Conservation (phyloP, 2,329 filamentous ascomycete genomes). For the Cercospora berteroae region DNA sequence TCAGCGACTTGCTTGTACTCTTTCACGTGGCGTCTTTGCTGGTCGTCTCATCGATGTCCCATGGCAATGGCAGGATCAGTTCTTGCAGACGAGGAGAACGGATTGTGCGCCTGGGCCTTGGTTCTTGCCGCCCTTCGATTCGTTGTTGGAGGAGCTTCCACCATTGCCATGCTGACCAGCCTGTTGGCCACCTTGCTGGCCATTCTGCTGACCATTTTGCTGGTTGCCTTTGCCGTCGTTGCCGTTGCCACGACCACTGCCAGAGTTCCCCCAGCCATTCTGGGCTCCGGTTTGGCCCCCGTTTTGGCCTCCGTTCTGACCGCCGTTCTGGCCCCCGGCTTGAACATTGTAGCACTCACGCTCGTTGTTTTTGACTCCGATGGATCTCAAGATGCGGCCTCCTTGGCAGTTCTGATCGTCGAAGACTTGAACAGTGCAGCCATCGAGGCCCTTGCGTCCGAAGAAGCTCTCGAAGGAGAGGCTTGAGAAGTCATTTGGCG, state of each 20-base stretch:
- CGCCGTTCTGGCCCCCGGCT: neutral
- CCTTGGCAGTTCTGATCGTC: constrained; percentile 9
- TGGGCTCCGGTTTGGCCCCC: neutral
- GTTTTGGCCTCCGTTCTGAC: neutral
- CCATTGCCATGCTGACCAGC: neutral
- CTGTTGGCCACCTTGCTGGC: neutral
- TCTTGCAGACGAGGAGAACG: constrained; percentile 24
- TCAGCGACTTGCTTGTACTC: neutral
- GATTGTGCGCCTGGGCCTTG: constrained; percentile 62
- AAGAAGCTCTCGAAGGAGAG: constrained; percentile 14
- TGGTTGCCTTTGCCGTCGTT: neutral
- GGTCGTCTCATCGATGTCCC: neutral
- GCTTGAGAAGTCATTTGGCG: constrained; percentile 8
- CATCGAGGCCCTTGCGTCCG: neutral
- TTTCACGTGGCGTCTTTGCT: neutral
- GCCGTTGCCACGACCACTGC: neutral
- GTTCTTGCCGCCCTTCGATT: constrained; percentile 59
- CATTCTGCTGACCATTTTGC: neutral
- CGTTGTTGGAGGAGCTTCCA: constrained; percentile 48
- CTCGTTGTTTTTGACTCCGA: constrained; percentile 5
- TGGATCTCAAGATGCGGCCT: neutral
- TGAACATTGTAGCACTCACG: constrained; percentile 3
- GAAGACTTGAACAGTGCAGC: constrained; percentile 6
- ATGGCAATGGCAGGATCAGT: neutral
- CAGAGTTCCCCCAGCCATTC: neutral